A percentile compares a stretch with the other conserved stretches of the same genome.
These are phyloP conservation scores for Fusarium coicis DNA, from an alignment of 2,329 filamentous ascomycete genomes.

Conservation along the genomic window DNA sequence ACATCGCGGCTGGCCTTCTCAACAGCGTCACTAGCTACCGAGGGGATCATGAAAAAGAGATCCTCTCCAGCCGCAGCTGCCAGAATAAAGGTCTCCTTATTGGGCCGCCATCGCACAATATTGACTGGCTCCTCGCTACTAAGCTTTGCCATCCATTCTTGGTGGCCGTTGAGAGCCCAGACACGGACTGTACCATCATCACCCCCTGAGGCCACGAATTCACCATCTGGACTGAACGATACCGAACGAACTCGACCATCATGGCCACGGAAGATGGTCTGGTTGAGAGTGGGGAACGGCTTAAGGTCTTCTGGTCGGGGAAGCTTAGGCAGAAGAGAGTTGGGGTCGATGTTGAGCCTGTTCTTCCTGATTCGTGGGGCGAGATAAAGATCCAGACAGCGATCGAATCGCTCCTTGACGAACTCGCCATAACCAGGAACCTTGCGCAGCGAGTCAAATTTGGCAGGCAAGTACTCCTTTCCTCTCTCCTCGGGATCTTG, in stretches of 20 bases:
- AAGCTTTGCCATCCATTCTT: conserved; percentile 86
- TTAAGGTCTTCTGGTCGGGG: conserved; percentile 93
- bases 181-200: conserved; percentile 93
- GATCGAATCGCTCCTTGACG: conserved; percentile 95
- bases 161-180: conserved; percentile 90
- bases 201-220: conserved; percentile 89
- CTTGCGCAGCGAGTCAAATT: conserved; percentile 85
- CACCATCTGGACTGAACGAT: conserved; percentile 84
- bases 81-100: conserved; percentile 81
- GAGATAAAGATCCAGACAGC: conserved; percentile 94
- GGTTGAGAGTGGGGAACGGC: conserved; percentile 92
- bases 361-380: conserved; percentile 92
- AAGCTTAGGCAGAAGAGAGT: conserved; percentile 90
- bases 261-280: conserved; percentile 88
- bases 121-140: conserved; percentile 84
- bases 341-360: conserved; percentile 95
- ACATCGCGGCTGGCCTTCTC: conserved; percentile 80
- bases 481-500: conserved; percentile 90
- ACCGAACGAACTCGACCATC: conserved; percentile 87
- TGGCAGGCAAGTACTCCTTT: conserved; percentile 85
- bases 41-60: conserved; percentile 84
- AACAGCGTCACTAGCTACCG: conserved; percentile 76
- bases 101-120: conserved; percentile 89
- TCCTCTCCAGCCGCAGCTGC: conserved; percentile 87
- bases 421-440: conserved; percentile 92